Evolutionary conservation across 1,284 basidiomycete genomes (phyloP).

Genomic region (Prillingera fragicola): DNA sequence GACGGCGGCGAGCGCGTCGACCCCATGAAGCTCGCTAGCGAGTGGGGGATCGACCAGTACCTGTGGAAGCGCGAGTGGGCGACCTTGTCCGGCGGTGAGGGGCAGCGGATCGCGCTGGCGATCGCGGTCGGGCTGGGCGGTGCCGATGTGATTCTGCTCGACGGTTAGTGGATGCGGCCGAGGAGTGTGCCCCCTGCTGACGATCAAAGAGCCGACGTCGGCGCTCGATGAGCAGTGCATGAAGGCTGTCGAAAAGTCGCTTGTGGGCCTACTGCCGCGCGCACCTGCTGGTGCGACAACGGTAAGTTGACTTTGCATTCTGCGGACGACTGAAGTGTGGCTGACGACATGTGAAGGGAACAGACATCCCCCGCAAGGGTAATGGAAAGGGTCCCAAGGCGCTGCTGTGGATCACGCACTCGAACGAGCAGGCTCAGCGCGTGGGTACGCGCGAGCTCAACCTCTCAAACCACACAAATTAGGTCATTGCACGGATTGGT

Average conservation of each 20-base stretch:
- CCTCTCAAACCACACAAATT: no score
- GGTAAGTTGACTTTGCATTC: neutral
- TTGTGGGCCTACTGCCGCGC: conserved; percentile 54
- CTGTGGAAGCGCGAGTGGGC: conserved; percentile 74
- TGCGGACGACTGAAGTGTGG: neutral
- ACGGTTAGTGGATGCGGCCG: conserved; percentile 56
- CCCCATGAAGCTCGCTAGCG: conserved; percentile 56
- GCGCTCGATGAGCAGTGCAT: conserved; percentile 70
- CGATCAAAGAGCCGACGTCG: conserved; percentile 61
- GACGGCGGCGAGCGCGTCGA: conserved; percentile 32
- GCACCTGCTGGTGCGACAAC: neutral
- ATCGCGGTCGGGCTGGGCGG: conserved; percentile 64
- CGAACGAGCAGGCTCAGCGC: conserved; percentile 66
- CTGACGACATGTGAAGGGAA: neutral
- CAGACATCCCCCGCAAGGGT: conserved; percentile 10
- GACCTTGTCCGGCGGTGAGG: conserved; percentile 73
- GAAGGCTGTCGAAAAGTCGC: conserved; percentile 58
- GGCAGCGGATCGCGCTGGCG: conserved; percentile 71
- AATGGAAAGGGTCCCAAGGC: conserved; percentile 56
- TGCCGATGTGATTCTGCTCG: conserved; percentile 73
- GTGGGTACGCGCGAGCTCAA: conserved; percentile 58
- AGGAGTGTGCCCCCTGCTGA: neutral
- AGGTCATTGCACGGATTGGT: no score
- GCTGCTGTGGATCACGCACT: conserved; percentile 80
- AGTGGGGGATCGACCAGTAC: conserved; percentile 62